phyloP scores from a whole-genome alignment of 2,329 filamentous ascomycete genomes.

The Pyricularia sp. region DNA sequence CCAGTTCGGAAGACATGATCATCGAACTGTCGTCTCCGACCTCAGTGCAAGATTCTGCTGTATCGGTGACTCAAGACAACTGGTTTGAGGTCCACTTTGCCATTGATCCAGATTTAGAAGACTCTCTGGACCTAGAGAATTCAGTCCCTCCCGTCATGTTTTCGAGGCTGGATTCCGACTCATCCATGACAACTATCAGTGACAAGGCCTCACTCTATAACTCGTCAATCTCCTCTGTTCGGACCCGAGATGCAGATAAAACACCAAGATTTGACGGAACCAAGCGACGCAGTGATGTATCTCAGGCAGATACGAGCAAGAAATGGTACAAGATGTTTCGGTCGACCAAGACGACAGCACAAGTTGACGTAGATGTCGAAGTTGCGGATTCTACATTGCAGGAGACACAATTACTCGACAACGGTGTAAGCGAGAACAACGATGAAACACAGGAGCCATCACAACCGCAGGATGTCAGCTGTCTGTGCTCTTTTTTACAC shows the following conservation, averaged over 20 bases:
- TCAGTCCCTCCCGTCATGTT: neutral
- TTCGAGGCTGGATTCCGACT: neutral
- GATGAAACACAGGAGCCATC: neutral
- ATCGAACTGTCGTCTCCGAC: neutral
- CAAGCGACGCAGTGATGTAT: neutral
- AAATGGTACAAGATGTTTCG: neutral
- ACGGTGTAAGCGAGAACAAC: neutral
- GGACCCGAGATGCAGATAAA: neutral
- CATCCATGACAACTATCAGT: neutral
- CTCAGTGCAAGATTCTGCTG: neutral
- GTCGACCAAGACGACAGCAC: neutral
- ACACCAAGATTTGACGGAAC: neutral
- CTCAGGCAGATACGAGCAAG: neutral
- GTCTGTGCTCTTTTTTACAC: neutral
- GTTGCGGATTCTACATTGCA: neutral
- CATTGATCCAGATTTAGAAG: neutral
- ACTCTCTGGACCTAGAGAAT: neutral
- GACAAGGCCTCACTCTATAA: neutral
- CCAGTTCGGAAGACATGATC: neutral
- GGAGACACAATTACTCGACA: neutral
- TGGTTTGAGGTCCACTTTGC: neutral
- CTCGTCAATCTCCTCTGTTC: neutral
- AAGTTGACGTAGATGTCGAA: neutral
- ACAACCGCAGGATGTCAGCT: neutral
- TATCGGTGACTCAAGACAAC: neutral